These are phyloP conservation scores for Mortierella sp. DNA, from an alignment of 371 early-diverging fungal genomes.

Conservation along the genomic window DNA sequence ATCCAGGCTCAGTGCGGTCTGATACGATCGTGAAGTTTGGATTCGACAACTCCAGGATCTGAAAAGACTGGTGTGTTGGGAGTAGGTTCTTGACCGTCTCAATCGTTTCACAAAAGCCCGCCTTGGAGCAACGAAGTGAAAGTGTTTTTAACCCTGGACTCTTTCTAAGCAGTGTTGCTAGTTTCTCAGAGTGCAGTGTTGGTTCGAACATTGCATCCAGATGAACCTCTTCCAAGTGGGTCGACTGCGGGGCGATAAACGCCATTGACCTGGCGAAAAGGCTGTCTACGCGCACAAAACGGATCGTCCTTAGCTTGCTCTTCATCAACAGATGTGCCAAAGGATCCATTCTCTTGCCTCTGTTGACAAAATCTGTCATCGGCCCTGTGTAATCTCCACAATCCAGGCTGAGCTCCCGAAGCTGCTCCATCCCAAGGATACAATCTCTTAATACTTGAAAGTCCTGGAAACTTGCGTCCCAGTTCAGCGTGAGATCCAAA, in stretches of 20 bases:
- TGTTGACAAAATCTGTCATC: not conserved
- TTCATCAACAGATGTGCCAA: slow-evolving; percentile 7
- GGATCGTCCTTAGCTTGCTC: not conserved
- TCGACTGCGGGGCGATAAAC: not conserved
- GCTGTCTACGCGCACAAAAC: not conserved
- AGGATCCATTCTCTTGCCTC: slow-evolving; percentile 8
- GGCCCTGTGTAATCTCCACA: slow-evolving; percentile 1
- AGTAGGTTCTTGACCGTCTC: slow-evolving; percentile 8
- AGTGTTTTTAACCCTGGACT: slow-evolving; percentile 12
- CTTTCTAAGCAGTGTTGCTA: not conserved
- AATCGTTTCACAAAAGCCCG: slow-evolving; percentile 4
- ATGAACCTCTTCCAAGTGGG: slow-evolving; percentile 7
- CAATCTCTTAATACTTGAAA: not conserved
- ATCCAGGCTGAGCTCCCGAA: slow-evolving; percentile 8
- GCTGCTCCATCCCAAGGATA: not conserved
- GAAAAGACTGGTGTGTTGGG: not conserved
- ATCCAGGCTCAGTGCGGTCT: slow-evolving; percentile 10
- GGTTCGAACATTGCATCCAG: slow-evolving; percentile 17
- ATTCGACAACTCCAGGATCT: slow-evolving; percentile 2
- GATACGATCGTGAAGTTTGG: slow-evolving; percentile 4
- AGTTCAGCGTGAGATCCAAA: slow-evolving; percentile 10
- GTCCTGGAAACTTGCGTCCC: slow-evolving; percentile 3
- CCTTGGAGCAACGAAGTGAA: slow-evolving; percentile 1
- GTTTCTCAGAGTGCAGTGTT: slow-evolving; percentile 3
- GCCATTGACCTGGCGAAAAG: slow-evolving; percentile 9